Evolutionary conservation across 1,139 yeast genomes (phyloP), one percentile per base, ranked within the genome.

Genomic region (Geotrichum macrosporum): DNA sequence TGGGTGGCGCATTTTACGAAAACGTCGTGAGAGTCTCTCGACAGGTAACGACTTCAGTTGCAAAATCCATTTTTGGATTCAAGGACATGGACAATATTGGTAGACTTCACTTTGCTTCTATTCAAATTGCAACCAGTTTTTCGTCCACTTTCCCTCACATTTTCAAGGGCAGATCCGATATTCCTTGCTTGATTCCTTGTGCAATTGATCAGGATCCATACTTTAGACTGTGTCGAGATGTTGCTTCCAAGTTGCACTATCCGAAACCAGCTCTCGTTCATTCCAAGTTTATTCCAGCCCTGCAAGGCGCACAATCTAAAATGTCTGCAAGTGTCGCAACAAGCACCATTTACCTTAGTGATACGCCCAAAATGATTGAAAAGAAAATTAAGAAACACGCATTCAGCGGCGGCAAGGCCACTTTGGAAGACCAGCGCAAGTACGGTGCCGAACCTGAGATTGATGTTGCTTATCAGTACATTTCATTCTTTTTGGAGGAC

Each of bases 151-250:
- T 86, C 76, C 98, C 98, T 2, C 95, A 84, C 57, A 84, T 94
- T 26, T 77, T 94, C 59, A 70, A 83, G 59, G 88, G 88, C 44
- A 73, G 82, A 41, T 83, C 84, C 67, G 89, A 96, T 1, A 65
- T 71, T 37, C 98, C 96, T 51, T 86, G 96, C 69, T 74, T 94
- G 67, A 94, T 94, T 67, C 99, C 99, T 33, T 94, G 98, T 75
- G 99, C 99, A 40, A 94, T 94, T 66, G 99, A 94, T 66, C 96
- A 89, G 72, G 99, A 94, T 67, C 98, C 99, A 32, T 94, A 94
- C 69, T 94, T 94, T 73, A 78, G 99, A 67, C 95, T 94, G 26
- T 86, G 96, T 69, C 78, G 99, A 69, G 99, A 94, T 65, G 98
- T 94, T 54, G 96, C 98, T 21, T 88, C 82, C 62, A 92, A 89